Base-by-base conservation (phyloP, 352 stramenopile genomes). In the Phytophthora cryptogea region DNA sequence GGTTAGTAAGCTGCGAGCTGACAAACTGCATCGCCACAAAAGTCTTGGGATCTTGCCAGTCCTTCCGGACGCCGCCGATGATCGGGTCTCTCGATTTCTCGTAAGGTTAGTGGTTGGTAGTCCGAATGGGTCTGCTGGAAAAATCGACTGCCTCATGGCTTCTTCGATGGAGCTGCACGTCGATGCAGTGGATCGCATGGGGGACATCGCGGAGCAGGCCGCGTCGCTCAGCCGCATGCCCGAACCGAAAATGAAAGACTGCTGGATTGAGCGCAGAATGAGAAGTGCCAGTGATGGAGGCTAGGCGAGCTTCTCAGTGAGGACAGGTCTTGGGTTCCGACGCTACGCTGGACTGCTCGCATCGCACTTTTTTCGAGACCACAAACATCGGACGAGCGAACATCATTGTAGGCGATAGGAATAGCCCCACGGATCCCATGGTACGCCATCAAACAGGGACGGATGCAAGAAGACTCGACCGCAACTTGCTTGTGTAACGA, bases 81-180 rank as follows among this genome's bases (percentile, higher is more conserved):
- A 48, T n/a, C 55, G 55, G 1, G 61, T 50, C 14, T 74, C 66
- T 14, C 41, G 50, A 8, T 30, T 63, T 70, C 59, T 23, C 20
- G 20, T 23, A 23, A 23, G 20, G 20, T 23, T 52, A 41, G 43
- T 30, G 2, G 36, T 53, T 17, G 59, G 47, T 3, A 60, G 17
- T 28, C 41, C 54, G 33, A 68, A 64, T 13, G 66, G 55, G 37
- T 70, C 54, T n/a, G 62, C 17, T n/a, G 45, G 26, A 37, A 74
- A 74, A 45, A 70, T 41, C 2, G 66, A 74, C 36, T 64, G 61
- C 55, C 66, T 27, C 63, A 68, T 53, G 4, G 47, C 61, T 37
- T 74, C 66, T 6, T 74, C 66, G 11, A 71, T 14, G 8, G 66
- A 74, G 40, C 66, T 71, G 33, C 57, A 68, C 2, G 66, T 74